Percentiles rank a stretch among this genome's conserved stretches.
Conservation (phyloP, 257 asterid genomes). For the Solanum medicagineum region DNA sequence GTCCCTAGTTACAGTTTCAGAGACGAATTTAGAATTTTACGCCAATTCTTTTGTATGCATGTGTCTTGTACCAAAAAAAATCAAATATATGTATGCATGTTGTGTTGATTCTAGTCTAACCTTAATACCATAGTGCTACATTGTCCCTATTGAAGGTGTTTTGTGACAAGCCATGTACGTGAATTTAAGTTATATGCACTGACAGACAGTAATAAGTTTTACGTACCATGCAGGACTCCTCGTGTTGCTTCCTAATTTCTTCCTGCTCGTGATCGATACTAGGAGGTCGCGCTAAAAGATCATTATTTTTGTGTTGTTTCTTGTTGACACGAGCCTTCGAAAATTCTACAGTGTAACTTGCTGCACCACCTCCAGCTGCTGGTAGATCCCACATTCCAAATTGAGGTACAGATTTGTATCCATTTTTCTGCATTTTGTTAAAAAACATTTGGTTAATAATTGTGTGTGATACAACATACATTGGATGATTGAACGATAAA, state of each 20-base stretch:
- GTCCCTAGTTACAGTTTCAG: too few relatives aligned
- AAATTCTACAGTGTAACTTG: not conserved
- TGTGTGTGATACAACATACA: not conserved
- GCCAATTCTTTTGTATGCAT: not conserved
- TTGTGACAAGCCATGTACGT: not conserved
- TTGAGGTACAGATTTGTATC: not conserved
- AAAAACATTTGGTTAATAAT: not conserved
- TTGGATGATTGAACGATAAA: not conserved
- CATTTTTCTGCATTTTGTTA: not conserved
- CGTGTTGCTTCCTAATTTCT: not conserved
- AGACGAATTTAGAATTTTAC: not conserved
- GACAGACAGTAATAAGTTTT: not conserved
- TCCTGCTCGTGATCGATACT: not conserved
- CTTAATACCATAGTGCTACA: not conserved
- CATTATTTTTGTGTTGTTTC: not conserved
- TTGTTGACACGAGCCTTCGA: not conserved
- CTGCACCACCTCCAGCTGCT: not conserved
- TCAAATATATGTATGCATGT: not conserved
- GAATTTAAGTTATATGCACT: not conserved
- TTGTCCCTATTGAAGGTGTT: not conserved
- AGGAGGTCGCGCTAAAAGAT: not conserved
- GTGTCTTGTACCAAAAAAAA: not conserved
- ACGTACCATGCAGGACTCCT: not conserved
- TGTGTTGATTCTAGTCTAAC: not conserved
- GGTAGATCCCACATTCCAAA: slow-evolving; percentile 1